Base-by-base conservation (phyloP, 169 alveolate genomes). In the Plasmodium sp. region DNA sequence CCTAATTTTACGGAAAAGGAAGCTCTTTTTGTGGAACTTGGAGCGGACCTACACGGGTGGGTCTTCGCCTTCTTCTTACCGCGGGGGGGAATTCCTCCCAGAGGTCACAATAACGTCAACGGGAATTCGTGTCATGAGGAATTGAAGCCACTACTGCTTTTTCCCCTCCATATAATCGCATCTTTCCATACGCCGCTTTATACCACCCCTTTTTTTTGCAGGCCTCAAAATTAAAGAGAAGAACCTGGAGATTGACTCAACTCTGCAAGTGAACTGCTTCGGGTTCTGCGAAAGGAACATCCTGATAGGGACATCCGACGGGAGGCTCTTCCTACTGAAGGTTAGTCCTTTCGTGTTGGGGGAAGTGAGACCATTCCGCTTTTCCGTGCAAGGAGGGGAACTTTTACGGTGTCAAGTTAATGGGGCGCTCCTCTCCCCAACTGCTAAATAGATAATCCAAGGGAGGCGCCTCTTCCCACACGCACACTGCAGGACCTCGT, bases 11-110 rank as follows among this genome's bases (percentile, higher is more conserved):
- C 54, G 88, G 36, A 54, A 48, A 56, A 77, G 22, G 31, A 86
- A 86, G 67, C 36, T 86, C 10, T 77, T 56, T 43, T 36, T 86
- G 18, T 86, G 93, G 93, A 86, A 86, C 67, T 43, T 86, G 58
- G 93, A 86, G 51, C 22, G 33, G 14, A 86, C 93, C 33, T 86
- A 86, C 43, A 86, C 93, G 62, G 93, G 93, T 85, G 74, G 14
- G 43, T 9, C 3, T 39, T 14, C 54, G 27, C 56, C 36, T 39
- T 14, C 16, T 18, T 14, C 5, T 1, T 1, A 51, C 22, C 62
- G 0, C 7, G 27, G 62, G 62, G 58, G 62, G 10, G 3, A 6
- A 14, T 51, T 16, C 22, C 22, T 14, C 62, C 18, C 62, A 51
- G 6, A 5, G 9, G 62, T 3, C 16, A 51, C 6, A 14, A 5